phyloP scores from a whole-genome alignment of 192 early-diverging fungal genomes.

The Linnemannia zychae region DNA sequence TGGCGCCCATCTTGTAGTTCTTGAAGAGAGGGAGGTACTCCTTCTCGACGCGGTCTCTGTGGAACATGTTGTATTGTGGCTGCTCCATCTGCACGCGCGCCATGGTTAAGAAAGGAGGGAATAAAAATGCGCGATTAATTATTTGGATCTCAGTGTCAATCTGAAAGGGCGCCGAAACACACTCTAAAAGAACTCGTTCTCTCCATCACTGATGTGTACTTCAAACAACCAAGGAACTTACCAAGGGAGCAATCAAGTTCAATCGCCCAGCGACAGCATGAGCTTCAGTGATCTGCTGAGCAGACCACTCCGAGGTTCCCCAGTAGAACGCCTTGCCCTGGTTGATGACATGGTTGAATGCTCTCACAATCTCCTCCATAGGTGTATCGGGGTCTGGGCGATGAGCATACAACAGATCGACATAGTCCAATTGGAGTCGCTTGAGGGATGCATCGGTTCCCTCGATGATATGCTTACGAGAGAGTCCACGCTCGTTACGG shows the following conservation, averaged over 20 bases:
- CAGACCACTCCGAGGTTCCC: conserved; percentile 88
- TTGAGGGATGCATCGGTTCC: conserved; percentile 79
- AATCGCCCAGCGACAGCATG: conserved; percentile 75
- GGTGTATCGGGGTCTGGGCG: conserved; percentile 80
- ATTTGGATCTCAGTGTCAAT: not conserved
- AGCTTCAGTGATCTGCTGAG: conserved; percentile 83
- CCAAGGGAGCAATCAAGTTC: conserved; percentile 76
- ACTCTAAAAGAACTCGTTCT: too few relatives aligned
- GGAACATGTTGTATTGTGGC: conserved; percentile 90
- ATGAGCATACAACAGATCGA: conserved; percentile 86
- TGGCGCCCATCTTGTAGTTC: conserved; percentile 76
- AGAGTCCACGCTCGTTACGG: conserved; percentile 85
- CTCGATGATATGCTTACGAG: conserved; percentile 89
- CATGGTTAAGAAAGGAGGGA: not conserved
- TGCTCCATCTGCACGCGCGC: conserved; percentile 65
- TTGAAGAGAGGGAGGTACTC: conserved; percentile 82
- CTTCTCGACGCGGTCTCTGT: conserved; percentile 81
- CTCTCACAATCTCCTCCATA: conserved; percentile 91
- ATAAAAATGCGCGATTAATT: not conserved
- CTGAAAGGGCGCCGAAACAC: too few relatives aligned
- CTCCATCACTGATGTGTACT: not conserved
- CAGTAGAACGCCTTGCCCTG: conserved; percentile 87
- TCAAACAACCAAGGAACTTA: conserved; percentile 15
- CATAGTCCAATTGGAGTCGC: conserved; percentile 81
- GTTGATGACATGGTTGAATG: conserved; percentile 86